Evolutionary conservation across 495 filamentous ascomycete genomes (phyloP).

Genomic region (Penicillium coffeae): DNA sequence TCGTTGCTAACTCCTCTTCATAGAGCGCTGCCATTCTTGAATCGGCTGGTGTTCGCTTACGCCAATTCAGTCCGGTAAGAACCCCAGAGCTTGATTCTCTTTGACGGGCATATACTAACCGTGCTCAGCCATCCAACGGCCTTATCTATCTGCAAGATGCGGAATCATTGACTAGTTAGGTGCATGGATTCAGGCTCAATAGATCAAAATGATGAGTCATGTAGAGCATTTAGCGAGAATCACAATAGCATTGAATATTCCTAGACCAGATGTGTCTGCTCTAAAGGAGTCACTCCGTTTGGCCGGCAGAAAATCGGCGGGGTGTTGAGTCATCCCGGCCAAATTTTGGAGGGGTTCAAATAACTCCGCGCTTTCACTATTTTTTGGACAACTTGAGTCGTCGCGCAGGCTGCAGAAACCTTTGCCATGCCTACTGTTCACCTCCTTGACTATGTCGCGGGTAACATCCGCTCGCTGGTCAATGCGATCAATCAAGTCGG

Average conservation of each 20-base stretch:
- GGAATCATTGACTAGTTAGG: neutral
- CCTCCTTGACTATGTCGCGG: conserved; percentile 80
- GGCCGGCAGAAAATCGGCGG: conserved; percentile 23
- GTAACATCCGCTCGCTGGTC: conserved; percentile 90
- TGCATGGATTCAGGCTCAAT: too few species aligned
- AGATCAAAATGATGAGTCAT: neutral
- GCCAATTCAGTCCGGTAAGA: conserved; percentile 78
- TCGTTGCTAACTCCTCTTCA: conserved; percentile 7
- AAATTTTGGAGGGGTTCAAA: conserved; percentile 21
- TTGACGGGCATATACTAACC: too few species aligned
- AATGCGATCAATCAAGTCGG: conserved; percentile 96
- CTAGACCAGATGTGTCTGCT: neutral
- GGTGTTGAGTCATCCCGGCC: conserved; percentile 25
- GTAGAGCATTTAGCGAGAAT: too few species aligned
- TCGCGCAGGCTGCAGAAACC: neutral
- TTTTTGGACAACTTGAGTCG: neutral
- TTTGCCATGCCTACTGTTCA: conserved; percentile 79
- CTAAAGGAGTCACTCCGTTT: conserved; percentile 9
- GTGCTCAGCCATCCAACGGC: conserved; percentile 44
- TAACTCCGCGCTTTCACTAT: conserved; percentile 1
- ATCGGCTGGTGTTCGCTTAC: conserved; percentile 69
- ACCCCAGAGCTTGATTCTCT: too few species aligned
- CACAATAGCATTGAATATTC: neutral
- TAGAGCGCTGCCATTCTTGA: conserved; percentile 74
- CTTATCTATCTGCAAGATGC: conserved; percentile 40